Percentiles rank a stretch among this genome's conserved stretches.
phyloP scores from a whole-genome alignment of 306 rosid species.

The Medicago arabica region DNA sequence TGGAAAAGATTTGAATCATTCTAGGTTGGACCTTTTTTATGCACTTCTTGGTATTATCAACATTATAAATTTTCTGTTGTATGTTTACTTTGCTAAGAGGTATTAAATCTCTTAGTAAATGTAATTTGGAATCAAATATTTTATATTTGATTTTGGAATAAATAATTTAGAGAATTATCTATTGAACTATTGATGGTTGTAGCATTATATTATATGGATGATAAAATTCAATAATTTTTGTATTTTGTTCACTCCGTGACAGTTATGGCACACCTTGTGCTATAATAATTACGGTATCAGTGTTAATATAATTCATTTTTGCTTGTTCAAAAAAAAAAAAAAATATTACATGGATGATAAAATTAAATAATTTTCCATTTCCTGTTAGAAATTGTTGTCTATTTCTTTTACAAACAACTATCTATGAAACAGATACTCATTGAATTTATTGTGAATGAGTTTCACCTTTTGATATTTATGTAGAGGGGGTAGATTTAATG shows the following conservation, averaged over 20 bases:
- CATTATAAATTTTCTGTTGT: slow-evolving; percentile 41
- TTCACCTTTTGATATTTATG: background rate
- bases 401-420: background rate
- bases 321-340: too few relatives aligned
- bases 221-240: too few relatives aligned
- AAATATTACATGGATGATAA: background rate
- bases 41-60: slow-evolving; percentile 47
- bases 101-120: slow-evolving; percentile 28
- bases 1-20: slow-evolving; percentile 43
- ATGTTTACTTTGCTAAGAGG: slow-evolving; percentile 49
- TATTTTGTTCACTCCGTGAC: too few relatives aligned
- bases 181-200: background rate
- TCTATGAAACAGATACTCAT: background rate
- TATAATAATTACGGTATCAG: too few relatives aligned
- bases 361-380: background rate
- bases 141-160: background rate
- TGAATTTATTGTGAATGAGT: background rate
- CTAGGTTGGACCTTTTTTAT: slow-evolving; percentile 54
- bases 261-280: too few relatives aligned
- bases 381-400: background rate
- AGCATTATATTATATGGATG: background rate
- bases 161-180: background rate
- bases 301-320: too few relatives aligned
- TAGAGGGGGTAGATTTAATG: too few relatives aligned
- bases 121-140: background rate